Evolutionary conservation across 495 filamentous ascomycete species (phyloP).

Genomic region (Elaphomyces granulatus): DNA sequence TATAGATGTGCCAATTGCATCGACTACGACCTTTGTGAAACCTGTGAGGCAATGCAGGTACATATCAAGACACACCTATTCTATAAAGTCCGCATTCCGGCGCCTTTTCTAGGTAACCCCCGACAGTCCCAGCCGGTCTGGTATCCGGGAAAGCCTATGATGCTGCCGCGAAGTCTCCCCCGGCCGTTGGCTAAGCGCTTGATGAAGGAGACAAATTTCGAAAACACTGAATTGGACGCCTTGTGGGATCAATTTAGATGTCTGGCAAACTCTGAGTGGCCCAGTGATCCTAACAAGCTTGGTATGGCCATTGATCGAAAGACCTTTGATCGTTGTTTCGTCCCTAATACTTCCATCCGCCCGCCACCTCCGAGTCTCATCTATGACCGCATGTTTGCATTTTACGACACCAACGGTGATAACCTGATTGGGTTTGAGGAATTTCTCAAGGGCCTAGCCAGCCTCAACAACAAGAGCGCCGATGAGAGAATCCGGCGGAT

Average conservation of each 20-base stretch:
- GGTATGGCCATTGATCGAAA: slow-evolving; percentile 74
- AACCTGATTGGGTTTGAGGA: slow-evolving; percentile 89
- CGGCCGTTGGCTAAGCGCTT: slow-evolving; percentile 48
- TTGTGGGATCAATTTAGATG: slow-evolving; percentile 95
- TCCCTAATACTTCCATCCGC: slow-evolving; percentile 62
- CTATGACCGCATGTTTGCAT: slow-evolving; percentile 90
- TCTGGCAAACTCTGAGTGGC: slow-evolving; percentile 72
- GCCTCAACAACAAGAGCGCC: slow-evolving; percentile 54
- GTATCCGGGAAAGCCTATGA: slow-evolving; percentile 79
- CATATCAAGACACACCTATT: slow-evolving; percentile 92
- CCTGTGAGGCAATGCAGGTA: slow-evolving; percentile 68
- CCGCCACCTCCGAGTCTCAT: slow-evolving; percentile 74
- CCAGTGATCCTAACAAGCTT: slow-evolving; percentile 64
- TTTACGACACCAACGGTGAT: slow-evolving; percentile 84
- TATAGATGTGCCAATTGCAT: slow-evolving; percentile 87
- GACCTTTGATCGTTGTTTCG: slow-evolving; percentile 81
- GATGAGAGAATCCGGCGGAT: slow-evolving; percentile 55
- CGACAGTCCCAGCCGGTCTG: slow-evolving; percentile 61
- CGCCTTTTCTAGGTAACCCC: slow-evolving; percentile 50
- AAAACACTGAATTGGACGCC: slow-evolving; percentile 73
- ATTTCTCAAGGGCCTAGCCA: slow-evolving; percentile 72
- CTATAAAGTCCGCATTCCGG: slow-evolving; percentile 75
- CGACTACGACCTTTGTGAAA: slow-evolving; percentile 84
- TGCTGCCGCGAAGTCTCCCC: slow-evolving; percentile 47
- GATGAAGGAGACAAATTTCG: slow-evolving; percentile 57